Base-by-base conservation (phyloP, 805 yeast species). In the Candida bentonensis region DNA sequence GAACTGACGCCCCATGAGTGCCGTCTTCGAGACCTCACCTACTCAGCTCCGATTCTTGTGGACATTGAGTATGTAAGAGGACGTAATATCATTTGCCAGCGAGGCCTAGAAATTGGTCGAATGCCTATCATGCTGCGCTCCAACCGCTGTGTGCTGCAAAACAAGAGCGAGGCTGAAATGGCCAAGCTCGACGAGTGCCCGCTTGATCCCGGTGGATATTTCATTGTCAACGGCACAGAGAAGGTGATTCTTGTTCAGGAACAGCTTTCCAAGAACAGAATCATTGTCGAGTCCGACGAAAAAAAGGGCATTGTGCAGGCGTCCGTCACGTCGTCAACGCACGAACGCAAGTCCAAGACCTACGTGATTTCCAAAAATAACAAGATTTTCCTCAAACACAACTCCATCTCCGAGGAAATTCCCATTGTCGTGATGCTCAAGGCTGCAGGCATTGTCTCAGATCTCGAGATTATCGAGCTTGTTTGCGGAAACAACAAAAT, bases 51-150 rank as follows among this genome's bases (percentile, higher is more conserved):
- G 1, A 84, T 89, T 30, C 84, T 80, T 55, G 98, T 89, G 42
- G 98, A 92, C 65, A 95, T 92, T 21, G 98, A 92, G 59, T 92
- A 92, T 59, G 92, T 97, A 0, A 74, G 96, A 60, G 98, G 97
- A 27, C 72, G 89, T 50, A 87, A 86, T 62, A 84, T 92, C 60
- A 84, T 89, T 53, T 76, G 85, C 69, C 89, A 86, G 54, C 74
- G 82, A 55, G 94, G 86, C 58, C 73, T 92, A 48, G 96, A 88
- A 60, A 89, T 92, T 48, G 99, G 98, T 27, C 76, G 95, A 57
- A 92, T 92, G 96, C 98, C 98, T n/a, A 79, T 92, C 56, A 92
- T 92, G 98, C 71, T 92, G 54, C 73, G 96, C 54, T 83, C 95
- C 22, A 84, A 86, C 59, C 86, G 87, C 60, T 92, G 98, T 72